phyloP scores from a whole-genome alignment of 2,329 filamentous ascomycete species.

The Cryphonectria naterciae region DNA sequence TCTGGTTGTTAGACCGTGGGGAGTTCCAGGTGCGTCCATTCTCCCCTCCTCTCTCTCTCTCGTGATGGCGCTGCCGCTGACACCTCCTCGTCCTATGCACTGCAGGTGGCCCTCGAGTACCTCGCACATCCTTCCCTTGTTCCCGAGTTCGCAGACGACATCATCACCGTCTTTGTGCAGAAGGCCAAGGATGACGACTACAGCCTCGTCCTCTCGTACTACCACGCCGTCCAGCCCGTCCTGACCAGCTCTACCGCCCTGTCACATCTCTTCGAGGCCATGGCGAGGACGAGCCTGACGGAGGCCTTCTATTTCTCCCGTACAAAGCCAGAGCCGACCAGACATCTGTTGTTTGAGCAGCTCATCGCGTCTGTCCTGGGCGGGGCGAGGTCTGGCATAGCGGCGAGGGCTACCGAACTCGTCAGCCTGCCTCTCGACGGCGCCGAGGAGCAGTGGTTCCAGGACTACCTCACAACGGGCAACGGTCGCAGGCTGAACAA shows the following conservation, averaged over 20 bases:
- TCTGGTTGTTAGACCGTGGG: slow-evolving; percentile 78
- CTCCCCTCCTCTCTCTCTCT: not conserved
- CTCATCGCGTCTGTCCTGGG: slow-evolving; percentile 64
- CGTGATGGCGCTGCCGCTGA: slow-evolving; percentile 1
- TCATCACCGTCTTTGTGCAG: slow-evolving; percentile 70
- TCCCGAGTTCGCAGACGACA: slow-evolving; percentile 82
- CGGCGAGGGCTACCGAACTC: slow-evolving; percentile 68
- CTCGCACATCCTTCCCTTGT: slow-evolving; percentile 79
- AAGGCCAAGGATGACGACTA: slow-evolving; percentile 63
- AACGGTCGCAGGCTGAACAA: slow-evolving; percentile 66
- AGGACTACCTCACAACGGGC: slow-evolving; percentile 67
- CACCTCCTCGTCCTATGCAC: not conserved
- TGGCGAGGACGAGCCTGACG: slow-evolving; percentile 68
- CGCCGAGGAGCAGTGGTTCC: slow-evolving; percentile 75
- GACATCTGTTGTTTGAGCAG: slow-evolving; percentile 67
- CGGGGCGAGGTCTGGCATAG: slow-evolving; percentile 44
- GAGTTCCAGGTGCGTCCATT: slow-evolving; percentile 61
- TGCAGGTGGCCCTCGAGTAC: slow-evolving; percentile 69
- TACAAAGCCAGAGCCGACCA: slow-evolving; percentile 63
- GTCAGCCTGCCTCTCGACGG: slow-evolving; percentile 72
- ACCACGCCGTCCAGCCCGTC: slow-evolving; percentile 73
- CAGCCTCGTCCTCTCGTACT: slow-evolving; percentile 75
- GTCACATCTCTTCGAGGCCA: slow-evolving; percentile 69
- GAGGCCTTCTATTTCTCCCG: slow-evolving; percentile 77
- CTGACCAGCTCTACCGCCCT: slow-evolving; percentile 67